Base-by-base conservation (phyloP, 148 eudicot species). In the Diospyros lotus region DNA sequence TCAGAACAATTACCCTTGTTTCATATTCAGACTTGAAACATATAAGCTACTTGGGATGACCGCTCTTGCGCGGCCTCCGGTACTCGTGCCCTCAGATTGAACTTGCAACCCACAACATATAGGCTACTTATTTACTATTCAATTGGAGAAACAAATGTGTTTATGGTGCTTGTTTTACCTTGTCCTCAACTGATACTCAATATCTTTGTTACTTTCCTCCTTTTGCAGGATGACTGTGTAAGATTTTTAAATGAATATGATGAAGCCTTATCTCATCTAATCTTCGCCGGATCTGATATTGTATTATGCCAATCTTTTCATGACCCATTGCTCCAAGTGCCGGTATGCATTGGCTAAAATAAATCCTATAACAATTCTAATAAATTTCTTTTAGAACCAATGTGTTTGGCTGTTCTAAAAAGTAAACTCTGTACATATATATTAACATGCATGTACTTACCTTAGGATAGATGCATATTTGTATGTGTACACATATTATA, bases 281-380 rank as follows among this genome's bases (percentile, higher is more conserved):
- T 89, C 68, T 48, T 89, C 76, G 88, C 89, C 39, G 93, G 90
- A 77, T 87, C 80, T 58, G 93, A 89, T 76, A 80, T 89, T 41
- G 84, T 89, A 45, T 64, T 89, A 70, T 87, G 93, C 82, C 83
- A 84, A 58, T 76, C 89, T 48, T 85, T 81, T 73, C 86, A 87
- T 58, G 89, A 89, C 79, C 82, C 87, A 12, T 74, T 87, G 73
- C 87, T 83, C 52, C 93, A 85, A 76, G 63, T 89, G 63, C 89
- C 89, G 58, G 93, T 89, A 87, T 48, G 89, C 72, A 52, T 44
- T 13, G 28, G n/a, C 28, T 39, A 74, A 6, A 39, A 40, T 28
- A 28, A 28, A 28, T 28, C 28, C 28, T 28, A 28, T 28, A 28
- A 28, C 28, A 28, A 28, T 28, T 28, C 28, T 28, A 28, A 28